Percentiles rank a stretch among this genome's conserved stretches.
Evolutionary conservation across 345 rosid genomes (phyloP).

Genomic region (Mallotus nudiflorus): DNA sequence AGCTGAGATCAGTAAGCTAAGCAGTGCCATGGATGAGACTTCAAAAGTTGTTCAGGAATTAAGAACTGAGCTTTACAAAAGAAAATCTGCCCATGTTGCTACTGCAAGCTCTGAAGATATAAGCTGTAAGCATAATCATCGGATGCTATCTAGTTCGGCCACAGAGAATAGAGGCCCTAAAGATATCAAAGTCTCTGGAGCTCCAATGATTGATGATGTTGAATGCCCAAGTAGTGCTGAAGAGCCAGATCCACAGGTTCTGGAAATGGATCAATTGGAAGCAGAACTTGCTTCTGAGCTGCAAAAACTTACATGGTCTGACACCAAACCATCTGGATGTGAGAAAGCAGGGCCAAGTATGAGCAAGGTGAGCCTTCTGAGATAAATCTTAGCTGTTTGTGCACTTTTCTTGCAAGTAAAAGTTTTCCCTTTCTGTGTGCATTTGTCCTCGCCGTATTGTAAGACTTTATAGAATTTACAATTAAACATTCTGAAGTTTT

Average conservation of each 20-base stretch:
- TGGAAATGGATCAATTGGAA: conserved; percentile 72
- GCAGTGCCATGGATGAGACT: conserved; percentile 66
- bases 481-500: too few relatives aligned
- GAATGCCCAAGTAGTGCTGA: conserved; percentile 78
- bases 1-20: conserved; percentile 60
- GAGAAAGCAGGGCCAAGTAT: conserved; percentile 21
- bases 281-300: conserved; percentile 83
- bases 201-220: too few relatives aligned
- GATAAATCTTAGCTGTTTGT: conserved; percentile 3
- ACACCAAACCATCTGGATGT: conserved; percentile 19
- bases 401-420: conserved; percentile 7
- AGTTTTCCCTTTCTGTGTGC: not conserved
- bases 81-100: conserved; percentile 49
- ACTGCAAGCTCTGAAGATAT: conserved; percentile 26
- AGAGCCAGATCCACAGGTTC: conserved; percentile 57
- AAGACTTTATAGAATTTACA: not conserved
- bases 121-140: conserved; percentile 22
- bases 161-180: conserved; percentile 26
- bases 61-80: conserved; percentile 56
- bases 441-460: too few relatives aligned
- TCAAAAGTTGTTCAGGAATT: conserved; percentile 65
- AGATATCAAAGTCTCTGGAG: conserved; percentile 29
- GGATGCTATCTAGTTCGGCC: conserved; percentile 22
- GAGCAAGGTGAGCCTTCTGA: conserved; percentile 43
- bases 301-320: conserved; percentile 57